Evolutionary conservation across 176 grass and related monocot species (phyloP).

Genomic region (Phyllostachys edulis): DNA sequence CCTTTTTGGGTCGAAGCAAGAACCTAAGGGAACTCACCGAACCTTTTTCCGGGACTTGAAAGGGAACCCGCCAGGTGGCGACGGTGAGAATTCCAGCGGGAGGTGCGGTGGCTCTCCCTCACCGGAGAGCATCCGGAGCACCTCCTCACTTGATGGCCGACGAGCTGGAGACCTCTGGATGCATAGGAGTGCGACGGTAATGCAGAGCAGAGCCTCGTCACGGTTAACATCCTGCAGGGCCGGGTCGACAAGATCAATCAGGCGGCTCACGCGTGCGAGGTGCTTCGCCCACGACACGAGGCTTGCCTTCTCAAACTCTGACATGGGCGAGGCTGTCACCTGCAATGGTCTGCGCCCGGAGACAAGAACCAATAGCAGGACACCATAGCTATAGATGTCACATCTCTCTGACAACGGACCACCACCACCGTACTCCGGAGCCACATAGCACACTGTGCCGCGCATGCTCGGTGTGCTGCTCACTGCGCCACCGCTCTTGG

Average conservation of each 20-base stretch:
- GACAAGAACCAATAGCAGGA: slow-evolving; percentile 68
- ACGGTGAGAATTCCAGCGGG: slow-evolving; percentile 63
- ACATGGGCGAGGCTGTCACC: slow-evolving; percentile 61
- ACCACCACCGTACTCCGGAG: slow-evolving; percentile 63
- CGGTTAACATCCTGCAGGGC: slow-evolving; percentile 50
- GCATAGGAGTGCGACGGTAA: slow-evolving; percentile 69
- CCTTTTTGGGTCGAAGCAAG: slow-evolving; percentile 15
- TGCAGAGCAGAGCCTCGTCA: slow-evolving; percentile 70
- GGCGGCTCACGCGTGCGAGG: slow-evolving; percentile 49
- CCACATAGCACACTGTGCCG: slow-evolving; percentile 79
- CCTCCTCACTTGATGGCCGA: slow-evolving; percentile 52
- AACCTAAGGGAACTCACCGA: slow-evolving; percentile 50
- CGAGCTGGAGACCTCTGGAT: slow-evolving; percentile 62
- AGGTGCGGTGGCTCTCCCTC: slow-evolving; percentile 58
- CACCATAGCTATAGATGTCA: slow-evolving; percentile 82
- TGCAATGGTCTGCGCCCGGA: slow-evolving; percentile 76
- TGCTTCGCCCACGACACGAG: slow-evolving; percentile 75
- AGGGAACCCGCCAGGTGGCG: slow-evolving; percentile 53
- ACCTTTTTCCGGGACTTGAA: slow-evolving; percentile 66
- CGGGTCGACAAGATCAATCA: slow-evolving; percentile 70
- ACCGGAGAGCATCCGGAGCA: slow-evolving; percentile 55
- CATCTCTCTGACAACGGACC: slow-evolving; percentile 67
- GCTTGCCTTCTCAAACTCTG: slow-evolving; percentile 74
- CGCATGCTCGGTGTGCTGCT: slow-evolving; percentile 90
- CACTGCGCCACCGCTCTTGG: slow-evolving; percentile 50